Conservation (phyloP, 495 filamentous ascomycete species). For the Mycothermus thermophilus region DNA sequence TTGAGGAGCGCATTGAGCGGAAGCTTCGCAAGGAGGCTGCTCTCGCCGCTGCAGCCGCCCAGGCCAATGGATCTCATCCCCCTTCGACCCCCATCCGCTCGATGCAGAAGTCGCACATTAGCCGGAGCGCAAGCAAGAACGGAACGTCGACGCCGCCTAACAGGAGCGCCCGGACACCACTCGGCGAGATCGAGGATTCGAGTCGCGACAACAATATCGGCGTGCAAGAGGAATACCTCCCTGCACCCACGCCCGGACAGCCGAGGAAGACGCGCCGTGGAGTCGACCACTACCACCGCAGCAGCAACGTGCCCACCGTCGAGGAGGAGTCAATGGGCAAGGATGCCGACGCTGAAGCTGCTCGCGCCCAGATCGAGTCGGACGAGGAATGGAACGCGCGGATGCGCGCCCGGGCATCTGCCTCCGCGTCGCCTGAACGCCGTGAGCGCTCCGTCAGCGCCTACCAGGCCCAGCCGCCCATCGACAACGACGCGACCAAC, state of each 20-base stretch:
- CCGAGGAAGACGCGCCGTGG: conserved; percentile 66
- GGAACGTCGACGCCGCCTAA: conserved; percentile 68
- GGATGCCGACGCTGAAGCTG: conserved; percentile 25
- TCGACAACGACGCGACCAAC: conserved; percentile 42
- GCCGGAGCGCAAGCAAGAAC: conserved; percentile 39
- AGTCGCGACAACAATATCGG: conserved; percentile 33
- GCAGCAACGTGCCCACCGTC: conserved; percentile 22
- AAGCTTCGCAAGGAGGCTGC: conserved; percentile 34
- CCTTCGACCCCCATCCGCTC: conserved; percentile 66
- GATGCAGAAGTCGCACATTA: conserved; percentile 39
- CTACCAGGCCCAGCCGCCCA: conserved; percentile 41
- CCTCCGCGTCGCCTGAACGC: conserved; percentile 27
- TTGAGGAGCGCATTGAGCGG: conserved; percentile 69
- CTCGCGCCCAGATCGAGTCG: conserved; percentile 40
- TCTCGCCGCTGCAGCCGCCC: conserved; percentile 34
- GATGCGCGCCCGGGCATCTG: conserved; percentile 44
- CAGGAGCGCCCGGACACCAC: conserved; percentile 60
- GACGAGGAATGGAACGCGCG: conserved; percentile 68
- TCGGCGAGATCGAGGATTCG: conserved; percentile 82
- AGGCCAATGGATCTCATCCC: conserved; percentile 29
- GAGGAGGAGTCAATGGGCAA: conserved; percentile 25
- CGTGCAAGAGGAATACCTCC: conserved; percentile 66
- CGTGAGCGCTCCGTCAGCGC: conserved; percentile 33
- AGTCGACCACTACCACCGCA: conserved; percentile 34
- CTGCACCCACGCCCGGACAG: conserved; percentile 90